Evolutionary conservation across 2,329 filamentous ascomycete genomes (phyloP).

Genomic region (Xylariaceae sp.): DNA sequence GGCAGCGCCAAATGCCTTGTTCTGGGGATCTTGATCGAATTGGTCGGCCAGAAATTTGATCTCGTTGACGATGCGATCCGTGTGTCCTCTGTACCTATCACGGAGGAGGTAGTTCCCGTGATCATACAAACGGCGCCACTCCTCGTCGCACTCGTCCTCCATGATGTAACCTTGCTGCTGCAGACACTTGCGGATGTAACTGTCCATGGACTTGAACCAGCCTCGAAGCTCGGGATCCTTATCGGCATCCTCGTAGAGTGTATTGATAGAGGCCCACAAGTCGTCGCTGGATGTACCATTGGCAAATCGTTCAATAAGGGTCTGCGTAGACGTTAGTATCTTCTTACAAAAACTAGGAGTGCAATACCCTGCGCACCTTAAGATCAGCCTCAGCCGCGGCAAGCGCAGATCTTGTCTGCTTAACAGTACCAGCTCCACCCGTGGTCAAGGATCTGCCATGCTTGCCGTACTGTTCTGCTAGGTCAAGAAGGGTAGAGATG

Average conservation of each 20-base stretch:
- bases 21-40: slow-evolving; percentile 87
- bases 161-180: slow-evolving; percentile 92
- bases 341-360: background rate
- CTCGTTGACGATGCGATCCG: slow-evolving; percentile 85
- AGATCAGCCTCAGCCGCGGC: slow-evolving; percentile 78
- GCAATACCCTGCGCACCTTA: slow-evolving; percentile 55
- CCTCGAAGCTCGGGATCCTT: slow-evolving; percentile 82
- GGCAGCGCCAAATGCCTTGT: slow-evolving; percentile 77
- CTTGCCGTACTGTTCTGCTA: slow-evolving; percentile 84
- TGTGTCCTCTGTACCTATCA: slow-evolving; percentile 85
- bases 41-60: slow-evolving; percentile 87
- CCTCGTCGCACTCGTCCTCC: slow-evolving; percentile 75
- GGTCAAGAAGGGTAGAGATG: slow-evolving; percentile 81
- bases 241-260: slow-evolving; percentile 87
- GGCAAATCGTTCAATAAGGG: slow-evolving; percentile 91
- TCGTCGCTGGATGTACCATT: slow-evolving; percentile 91
- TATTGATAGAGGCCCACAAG: slow-evolving; percentile 81
- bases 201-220: slow-evolving; percentile 84
- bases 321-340: slow-evolving; percentile 59
- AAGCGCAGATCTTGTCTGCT: slow-evolving; percentile 74
- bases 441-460: slow-evolving; percentile 71
- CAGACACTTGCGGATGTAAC: slow-evolving; percentile 80
- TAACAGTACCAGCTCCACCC: slow-evolving; percentile 70
- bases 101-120: slow-evolving; percentile 85
- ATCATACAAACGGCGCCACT: slow-evolving; percentile 88